phyloP scores from a whole-genome alignment of 495 filamentous ascomycete species.

The Trichoderma virens region DNA sequence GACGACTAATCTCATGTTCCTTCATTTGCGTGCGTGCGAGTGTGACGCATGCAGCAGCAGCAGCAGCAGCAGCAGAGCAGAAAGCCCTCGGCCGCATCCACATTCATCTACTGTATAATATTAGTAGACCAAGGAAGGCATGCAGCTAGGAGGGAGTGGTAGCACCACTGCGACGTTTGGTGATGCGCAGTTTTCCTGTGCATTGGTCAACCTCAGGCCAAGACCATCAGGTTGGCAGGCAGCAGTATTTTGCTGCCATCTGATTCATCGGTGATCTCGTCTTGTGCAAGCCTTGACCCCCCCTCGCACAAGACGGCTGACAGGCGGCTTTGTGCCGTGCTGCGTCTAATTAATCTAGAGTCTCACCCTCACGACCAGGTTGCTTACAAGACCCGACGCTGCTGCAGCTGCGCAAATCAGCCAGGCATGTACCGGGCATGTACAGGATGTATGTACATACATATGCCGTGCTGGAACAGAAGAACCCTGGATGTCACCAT shows the following conservation, averaged over 20 bases:
- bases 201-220: background rate
- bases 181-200: background rate
- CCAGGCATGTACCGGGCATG: background rate
- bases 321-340: background rate
- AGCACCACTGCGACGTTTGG: no score
- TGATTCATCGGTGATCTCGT: background rate
- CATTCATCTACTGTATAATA: no score
- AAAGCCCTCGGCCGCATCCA: no score
- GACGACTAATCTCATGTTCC: background rate
- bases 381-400: no score
- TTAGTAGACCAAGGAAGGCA: no score
- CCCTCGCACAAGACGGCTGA: background rate
- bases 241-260: background rate
- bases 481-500: background rate
- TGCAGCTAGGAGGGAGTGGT: no score
- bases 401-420: no score
- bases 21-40: background rate
- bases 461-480: background rate
- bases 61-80: no score
- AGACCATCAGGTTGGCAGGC: background rate
- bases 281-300: background rate
- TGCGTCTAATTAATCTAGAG: background rate
- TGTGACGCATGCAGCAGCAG: background rate
- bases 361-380: no score
- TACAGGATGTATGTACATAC: background rate